Evolutionary conservation across 1,284 basidiomycete genomes (phyloP), one percentile per base, ranked within the genome.

Genomic region (Cystobasidium sp.): DNA sequence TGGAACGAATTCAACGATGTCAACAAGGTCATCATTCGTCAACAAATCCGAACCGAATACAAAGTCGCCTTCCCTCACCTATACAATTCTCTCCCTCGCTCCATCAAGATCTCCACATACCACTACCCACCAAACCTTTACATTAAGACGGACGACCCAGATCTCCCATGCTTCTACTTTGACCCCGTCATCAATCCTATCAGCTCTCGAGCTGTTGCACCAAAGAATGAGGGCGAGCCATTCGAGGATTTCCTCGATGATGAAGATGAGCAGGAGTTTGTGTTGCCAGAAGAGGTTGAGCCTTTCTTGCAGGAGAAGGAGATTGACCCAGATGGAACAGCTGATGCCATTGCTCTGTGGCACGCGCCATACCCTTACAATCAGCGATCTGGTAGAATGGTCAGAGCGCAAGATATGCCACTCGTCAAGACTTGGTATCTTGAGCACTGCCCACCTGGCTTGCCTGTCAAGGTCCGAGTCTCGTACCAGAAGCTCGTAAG

Each of bases 1-100:
- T 99, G 97, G 94, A 98, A 98, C 84, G 96, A 99, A 84, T 99
- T 99, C 81, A 99, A 99, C 82, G 97, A 99, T 82, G 97, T 99
- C 84, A 96, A 97, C 86, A 99, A 99, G 84, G 92, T 99, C 81
- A 97, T 99, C 83, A 99, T 99, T 78, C 94, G 97, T 43, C 95
- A 98, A 81, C 94, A 97, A 82, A 97, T 99, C 77, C 89, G 97
- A 66, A 99, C 97, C 3, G 97, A 99, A 84, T 99, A 99, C 87
- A 97, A 96, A 82, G 95, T 99, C 70, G 96, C 96, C 0, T 99
- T 98, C 87, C 97, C 97, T 31, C 97, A 99, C 81, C 87, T 99
- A 1, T 99, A 99, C 86, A 99, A 99, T 84, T 97, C 95, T 64
- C 88, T 97, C 9, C 97, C 97, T 68, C 92, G 97, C 52, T 93